Percentiles rank a stretch among this genome's conserved stretches.
phyloP scores from a whole-genome alignment of 768 basidiomycete genomes.

The Boletus pseudopeckii region DNA sequence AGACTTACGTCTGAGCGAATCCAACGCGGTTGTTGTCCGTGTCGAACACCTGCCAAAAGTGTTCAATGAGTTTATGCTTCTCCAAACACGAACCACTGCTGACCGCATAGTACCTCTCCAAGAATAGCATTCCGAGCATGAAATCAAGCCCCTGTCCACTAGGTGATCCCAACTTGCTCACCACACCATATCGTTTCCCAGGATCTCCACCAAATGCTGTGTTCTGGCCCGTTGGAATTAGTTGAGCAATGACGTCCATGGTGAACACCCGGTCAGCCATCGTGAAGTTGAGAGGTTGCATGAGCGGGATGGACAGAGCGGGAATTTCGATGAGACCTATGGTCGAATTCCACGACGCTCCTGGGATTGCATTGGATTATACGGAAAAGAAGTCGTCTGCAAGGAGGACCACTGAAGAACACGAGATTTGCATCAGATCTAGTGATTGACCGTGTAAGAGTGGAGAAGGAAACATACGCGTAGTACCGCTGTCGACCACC shows the following conservation, averaged over 20 bases:
- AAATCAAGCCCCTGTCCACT: background rate
- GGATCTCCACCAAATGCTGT: constrained; percentile 4
- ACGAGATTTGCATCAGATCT: background rate
- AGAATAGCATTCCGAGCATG: background rate
- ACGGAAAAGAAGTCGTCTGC: constrained; percentile 19
- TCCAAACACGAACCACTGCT: background rate
- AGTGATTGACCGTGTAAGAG: background rate
- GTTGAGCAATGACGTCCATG: constrained; percentile 22
- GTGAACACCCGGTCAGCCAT: constrained; percentile 7
- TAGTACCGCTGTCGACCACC: constrained; percentile 30
- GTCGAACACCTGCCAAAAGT: constrained; percentile 19
- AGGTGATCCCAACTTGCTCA: constrained; percentile 1
- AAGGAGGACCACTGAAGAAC: constrained; percentile 17
- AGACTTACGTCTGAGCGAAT: constrained; percentile 25
- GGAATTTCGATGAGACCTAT: constrained; percentile 16
- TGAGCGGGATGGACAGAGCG: constrained; percentile 6
- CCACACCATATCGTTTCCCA: constrained; percentile 9
- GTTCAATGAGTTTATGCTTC: background rate
- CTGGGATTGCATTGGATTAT: constrained; percentile 19
- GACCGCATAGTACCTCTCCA: constrained; percentile 6
- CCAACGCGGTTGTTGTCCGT: constrained; percentile 16
- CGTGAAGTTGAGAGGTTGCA: constrained; percentile 15
- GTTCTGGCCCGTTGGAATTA: constrained; percentile 18
- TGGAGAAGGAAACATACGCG: constrained; percentile 12
- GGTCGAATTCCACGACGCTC: background rate